Percentiles rank a stretch among this genome's conserved stretches.
These are phyloP conservation scores for Scedosporium minutisporum DNA, from an alignment of 2,329 filamentous ascomycete species.

Conservation along the genomic window DNA sequence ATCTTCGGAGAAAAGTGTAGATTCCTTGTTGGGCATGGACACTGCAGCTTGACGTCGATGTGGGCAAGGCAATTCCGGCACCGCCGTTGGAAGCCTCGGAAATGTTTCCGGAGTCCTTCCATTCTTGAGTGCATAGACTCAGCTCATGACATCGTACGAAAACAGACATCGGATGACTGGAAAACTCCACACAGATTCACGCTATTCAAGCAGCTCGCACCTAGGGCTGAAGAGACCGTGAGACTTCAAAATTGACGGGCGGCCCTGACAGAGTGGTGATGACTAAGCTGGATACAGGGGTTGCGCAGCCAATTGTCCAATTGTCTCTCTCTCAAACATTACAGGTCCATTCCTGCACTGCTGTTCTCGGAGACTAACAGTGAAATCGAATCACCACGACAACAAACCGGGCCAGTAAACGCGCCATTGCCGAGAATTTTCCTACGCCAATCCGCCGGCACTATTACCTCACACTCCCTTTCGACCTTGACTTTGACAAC, in stretches of 20 bases:
- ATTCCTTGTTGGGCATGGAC: too few relatives aligned
- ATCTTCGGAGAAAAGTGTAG: too few relatives aligned
- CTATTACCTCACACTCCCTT: neutral
- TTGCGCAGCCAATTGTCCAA: neutral
- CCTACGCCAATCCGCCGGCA: neutral
- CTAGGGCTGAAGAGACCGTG: neutral
- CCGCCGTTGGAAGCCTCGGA: too few relatives aligned
- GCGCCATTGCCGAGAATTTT: slow-evolving; percentile 7
- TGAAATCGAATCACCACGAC: slow-evolving; percentile 7
- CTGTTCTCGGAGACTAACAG: neutral
- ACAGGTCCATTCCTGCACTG: neutral
- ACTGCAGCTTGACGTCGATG: too few relatives aligned
- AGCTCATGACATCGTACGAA: too few relatives aligned
- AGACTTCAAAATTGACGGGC: neutral
- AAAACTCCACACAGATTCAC: neutral
- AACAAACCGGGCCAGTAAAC: slow-evolving; percentile 6
- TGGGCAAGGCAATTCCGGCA: too few relatives aligned
- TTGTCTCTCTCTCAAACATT: neutral
- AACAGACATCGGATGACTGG: neutral
- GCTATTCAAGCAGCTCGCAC: neutral
- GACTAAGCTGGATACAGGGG: neutral
- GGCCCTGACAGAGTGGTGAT: neutral
- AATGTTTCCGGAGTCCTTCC: too few relatives aligned
- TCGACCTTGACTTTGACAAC: neutral
- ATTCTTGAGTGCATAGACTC: too few relatives aligned